Evolutionary conservation across 768 basidiomycete species (phyloP).

Genomic region (Lactarius akahatsu): DNA sequence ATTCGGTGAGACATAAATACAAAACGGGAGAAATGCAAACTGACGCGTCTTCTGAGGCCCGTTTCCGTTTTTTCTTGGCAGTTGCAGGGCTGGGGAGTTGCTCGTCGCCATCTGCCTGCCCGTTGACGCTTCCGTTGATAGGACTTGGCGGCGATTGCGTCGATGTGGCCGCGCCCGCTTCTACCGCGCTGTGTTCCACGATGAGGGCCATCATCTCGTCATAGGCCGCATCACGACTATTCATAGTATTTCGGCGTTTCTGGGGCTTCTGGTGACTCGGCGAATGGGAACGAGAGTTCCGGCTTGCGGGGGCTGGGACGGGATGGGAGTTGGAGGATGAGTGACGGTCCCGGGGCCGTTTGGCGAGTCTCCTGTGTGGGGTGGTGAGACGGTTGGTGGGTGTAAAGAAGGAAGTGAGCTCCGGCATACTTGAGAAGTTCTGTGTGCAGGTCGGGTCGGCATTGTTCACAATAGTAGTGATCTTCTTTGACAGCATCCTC

Average conservation of each 20-base stretch:
- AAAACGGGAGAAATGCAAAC: conserved; percentile 33
- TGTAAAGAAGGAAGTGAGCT: conserved; percentile 27
- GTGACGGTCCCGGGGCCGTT: conserved; percentile 63
- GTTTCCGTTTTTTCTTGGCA: conserved; percentile 70
- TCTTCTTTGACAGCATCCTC: conserved; percentile 69
- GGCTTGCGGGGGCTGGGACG: conserved; percentile 37
- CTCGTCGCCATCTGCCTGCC: conserved; percentile 45
- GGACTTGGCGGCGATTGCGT: conserved; percentile 43
- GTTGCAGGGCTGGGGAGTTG: conserved; percentile 45
- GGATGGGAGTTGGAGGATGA: conserved; percentile 45
- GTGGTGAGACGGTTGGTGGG: conserved; percentile 22
- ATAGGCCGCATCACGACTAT: conserved; percentile 91
- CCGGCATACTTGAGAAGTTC: conserved; percentile 74
- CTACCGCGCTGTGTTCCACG: conserved; percentile 71
- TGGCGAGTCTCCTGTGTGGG: conserved; percentile 58
- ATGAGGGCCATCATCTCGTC: conserved; percentile 64
- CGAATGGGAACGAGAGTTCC: conserved; percentile 74
- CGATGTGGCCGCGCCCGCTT: conserved; percentile 67
- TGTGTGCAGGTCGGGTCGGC: conserved; percentile 80
- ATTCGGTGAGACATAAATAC: conserved; percentile 23
- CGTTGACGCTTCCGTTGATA: conserved; percentile 37
- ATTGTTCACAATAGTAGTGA: conserved; percentile 93
- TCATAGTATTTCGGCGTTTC: conserved; percentile 96
- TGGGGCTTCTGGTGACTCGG: conserved; percentile 63
- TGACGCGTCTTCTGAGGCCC: conserved; percentile 70